phyloP scores from a whole-genome alignment of 2,329 filamentous ascomycete genomes.

The Aspergillus sp. region DNA sequence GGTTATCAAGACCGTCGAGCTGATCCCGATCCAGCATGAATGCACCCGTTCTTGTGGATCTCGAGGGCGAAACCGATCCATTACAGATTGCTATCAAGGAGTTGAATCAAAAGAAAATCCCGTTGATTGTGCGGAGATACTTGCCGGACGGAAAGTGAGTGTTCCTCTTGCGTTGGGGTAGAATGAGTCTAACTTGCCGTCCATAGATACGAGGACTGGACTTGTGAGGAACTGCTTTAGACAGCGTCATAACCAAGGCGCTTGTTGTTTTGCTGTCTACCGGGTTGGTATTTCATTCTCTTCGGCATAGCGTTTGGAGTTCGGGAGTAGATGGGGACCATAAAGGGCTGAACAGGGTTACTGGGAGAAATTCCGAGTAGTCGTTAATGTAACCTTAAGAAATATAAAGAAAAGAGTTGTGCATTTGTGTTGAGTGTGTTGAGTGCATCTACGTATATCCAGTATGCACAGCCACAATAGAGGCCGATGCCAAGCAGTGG shows the following conservation, averaged over 20 bases:
- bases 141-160: constrained; percentile 91
- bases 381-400: constrained; percentile 6
- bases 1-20: background rate
- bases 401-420: constrained; percentile 9
- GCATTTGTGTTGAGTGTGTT: constrained; percentile 6
- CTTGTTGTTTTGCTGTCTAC: constrained; percentile 15
- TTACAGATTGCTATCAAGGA: constrained; percentile 97
- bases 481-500: background rate
- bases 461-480: too few relatives aligned
- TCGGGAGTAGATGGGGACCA: constrained; percentile 21
- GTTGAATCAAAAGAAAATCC: constrained; percentile 96
- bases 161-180: background rate
- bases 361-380: constrained; percentile 8
- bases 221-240: constrained; percentile 81
- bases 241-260: constrained; percentile 3
- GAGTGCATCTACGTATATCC: too few relatives aligned
- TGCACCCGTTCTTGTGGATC: constrained; percentile 88
- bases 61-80: constrained; percentile 95
- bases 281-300: constrained; percentile 10
- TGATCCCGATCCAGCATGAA: constrained; percentile 64
- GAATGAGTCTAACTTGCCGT: constrained; percentile 6
- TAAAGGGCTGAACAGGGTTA: constrained; percentile 14
- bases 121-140: constrained; percentile 87
- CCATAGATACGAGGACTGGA: constrained; percentile 95
- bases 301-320: constrained; percentile 35